phyloP scores from a whole-genome alignment of 2,329 filamentous ascomycete species.

The Clonostachys chloroleuca region DNA sequence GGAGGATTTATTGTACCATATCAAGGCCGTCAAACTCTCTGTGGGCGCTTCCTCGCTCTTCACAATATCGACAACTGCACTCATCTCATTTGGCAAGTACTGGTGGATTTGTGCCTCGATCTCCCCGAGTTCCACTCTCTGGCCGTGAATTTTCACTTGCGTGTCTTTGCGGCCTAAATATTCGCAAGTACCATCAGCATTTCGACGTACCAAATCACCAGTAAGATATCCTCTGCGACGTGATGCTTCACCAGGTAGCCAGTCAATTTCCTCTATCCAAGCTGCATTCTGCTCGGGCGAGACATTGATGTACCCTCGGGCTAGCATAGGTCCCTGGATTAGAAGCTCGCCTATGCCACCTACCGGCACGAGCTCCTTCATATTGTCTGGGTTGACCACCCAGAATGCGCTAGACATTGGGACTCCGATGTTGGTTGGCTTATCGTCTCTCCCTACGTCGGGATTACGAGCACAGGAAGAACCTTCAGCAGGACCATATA shows the following conservation, averaged over 20 bases:
- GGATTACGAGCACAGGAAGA: slow-evolving; percentile 6
- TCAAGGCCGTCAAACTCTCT: slow-evolving; percentile 3
- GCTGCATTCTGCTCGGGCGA: slow-evolving; percentile 15
- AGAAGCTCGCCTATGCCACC: slow-evolving; percentile 14
- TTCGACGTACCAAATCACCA: background rate
- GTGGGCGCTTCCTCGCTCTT: slow-evolving; percentile 3
- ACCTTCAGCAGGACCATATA: slow-evolving; percentile 2
- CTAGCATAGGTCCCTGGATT: slow-evolving; percentile 18
- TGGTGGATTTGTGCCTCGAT: slow-evolving; percentile 2
- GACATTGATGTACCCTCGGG: slow-evolving; percentile 13
- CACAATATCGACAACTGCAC: slow-evolving; percentile 1
- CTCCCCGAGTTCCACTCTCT: slow-evolving; percentile 34
- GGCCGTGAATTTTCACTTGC: slow-evolving; percentile 49
- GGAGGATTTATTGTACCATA: slow-evolving; percentile 4
- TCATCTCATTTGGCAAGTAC: background rate
- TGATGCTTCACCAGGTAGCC: background rate
- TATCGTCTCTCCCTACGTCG: slow-evolving; percentile 15
- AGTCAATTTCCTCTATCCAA: slow-evolving; percentile 13
- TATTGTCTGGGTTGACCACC: slow-evolving; percentile 9
- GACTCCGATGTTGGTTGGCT: background rate
- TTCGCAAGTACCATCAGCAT: background rate
- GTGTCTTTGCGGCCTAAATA: background rate
- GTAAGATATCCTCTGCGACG: slow-evolving; percentile 8
- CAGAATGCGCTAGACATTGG: slow-evolving; percentile 5
- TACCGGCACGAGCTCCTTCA: slow-evolving; percentile 9